Percentiles rank a stretch among this genome's conserved stretches.
Conservation (phyloP, 225 moss, liverwort and hornwort species). For the Pleurozium schreberi region DNA sequence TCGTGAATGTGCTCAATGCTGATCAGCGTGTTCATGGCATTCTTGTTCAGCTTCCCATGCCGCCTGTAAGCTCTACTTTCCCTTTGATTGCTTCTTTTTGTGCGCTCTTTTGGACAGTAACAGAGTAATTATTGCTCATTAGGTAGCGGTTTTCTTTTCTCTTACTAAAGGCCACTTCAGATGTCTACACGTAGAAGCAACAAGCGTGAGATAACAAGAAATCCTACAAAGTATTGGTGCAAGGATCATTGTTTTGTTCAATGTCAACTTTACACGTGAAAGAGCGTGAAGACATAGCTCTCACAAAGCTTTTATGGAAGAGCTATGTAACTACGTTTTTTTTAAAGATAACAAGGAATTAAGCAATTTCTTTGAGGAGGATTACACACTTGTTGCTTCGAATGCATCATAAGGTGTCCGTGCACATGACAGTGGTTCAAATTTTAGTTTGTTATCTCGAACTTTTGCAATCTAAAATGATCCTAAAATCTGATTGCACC, state of each 20-base stretch:
- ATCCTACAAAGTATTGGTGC: neutral
- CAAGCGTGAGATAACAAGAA: neutral
- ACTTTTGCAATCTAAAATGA: neutral
- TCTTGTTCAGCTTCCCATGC: slow-evolving; percentile 87
- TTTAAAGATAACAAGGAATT: neutral
- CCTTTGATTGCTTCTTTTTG: neutral
- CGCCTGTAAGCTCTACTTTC: slow-evolving; percentile 27
- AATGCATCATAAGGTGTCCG: neutral
- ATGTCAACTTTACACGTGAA: neutral
- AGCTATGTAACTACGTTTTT: neutral
- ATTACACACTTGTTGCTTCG: neutral
- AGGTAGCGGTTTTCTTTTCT: neutral
- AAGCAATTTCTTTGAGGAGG: neutral
- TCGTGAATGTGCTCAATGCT: slow-evolving; percentile 45
- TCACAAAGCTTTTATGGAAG: neutral
- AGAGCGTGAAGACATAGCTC: neutral
- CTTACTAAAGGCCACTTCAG: neutral
- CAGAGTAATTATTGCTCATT: neutral
- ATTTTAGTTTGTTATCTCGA: neutral
- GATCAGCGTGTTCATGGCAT: slow-evolving; percentile 75
- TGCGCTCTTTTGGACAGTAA: neutral
- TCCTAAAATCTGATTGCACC: neutral
- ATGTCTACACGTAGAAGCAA: neutral
- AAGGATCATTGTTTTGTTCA: neutral
- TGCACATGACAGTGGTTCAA: neutral